Evolutionary conservation across 305 asterid genomes (phyloP), one percentile per base, ranked within the genome.

Genomic region (Fraxinus xanthoxyloides): DNA sequence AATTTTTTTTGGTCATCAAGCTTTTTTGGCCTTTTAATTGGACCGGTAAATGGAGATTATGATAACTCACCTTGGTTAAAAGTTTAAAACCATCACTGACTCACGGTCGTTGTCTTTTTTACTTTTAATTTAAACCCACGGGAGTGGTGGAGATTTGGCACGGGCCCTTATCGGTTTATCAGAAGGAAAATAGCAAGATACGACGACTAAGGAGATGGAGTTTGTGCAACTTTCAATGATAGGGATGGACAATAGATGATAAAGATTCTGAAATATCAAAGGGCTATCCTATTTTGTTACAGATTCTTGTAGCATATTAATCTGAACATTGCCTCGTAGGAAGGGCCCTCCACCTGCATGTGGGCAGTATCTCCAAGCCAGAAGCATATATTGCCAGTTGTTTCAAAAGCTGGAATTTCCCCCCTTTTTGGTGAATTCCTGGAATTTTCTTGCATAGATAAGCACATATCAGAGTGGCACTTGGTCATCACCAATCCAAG

Each of bases 221-320:
- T 80, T 46, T 30, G 76, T 30, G 36, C 72, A 77, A 77, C 76
- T 85, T 76, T 85, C 85, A 81, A 31, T 83, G 54, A 79, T 54
- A 77, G 73, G 51, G 85, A 78, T 31, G 85, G 75, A 83, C 30
- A 80, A 12, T 9, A 65, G 2, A 70, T 79, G 87, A 87, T 85
- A 85, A 84, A 51, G 88, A 88, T 85, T 88, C 91, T 72, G n/a
- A 85, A 78, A 85, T 79, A 76, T 40, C 23, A 72, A 79, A 82
- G 72, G 82, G 79, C 19, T 65, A 43, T 73, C 63, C 36, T 28
- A 79, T 83, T 75, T 77, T 70, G 79, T 48, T 72, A 61, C 84
- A 85, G 84, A 83, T 85, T 79, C 91, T 24, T 72, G 76, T 78
- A 74, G 81, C 88, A 86, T 77, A 17, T 80, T 8, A 81, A 31